Evolutionary conservation across 345 rosid genomes (phyloP).

Genomic region (Eucalyptus regnans): DNA sequence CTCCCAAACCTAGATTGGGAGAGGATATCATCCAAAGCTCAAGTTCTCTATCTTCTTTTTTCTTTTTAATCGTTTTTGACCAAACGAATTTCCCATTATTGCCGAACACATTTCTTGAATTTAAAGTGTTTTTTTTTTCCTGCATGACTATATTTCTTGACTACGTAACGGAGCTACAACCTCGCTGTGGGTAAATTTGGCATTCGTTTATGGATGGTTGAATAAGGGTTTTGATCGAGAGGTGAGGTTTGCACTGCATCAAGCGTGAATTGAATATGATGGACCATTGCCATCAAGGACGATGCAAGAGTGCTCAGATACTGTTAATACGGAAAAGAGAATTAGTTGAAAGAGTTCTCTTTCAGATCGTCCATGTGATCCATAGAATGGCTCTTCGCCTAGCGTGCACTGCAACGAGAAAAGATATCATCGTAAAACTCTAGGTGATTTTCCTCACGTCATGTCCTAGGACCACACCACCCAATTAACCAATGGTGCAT

Average conservation of each 20-base stretch:
- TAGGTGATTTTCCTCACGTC: neutral
- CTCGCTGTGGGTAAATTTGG: neutral
- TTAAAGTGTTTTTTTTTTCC: neutral
- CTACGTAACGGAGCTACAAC: neutral
- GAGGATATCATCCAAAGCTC: neutral
- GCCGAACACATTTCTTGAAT: neutral
- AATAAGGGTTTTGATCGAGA: neutral
- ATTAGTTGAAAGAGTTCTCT: too few species aligned
- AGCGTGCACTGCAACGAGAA: neutral
- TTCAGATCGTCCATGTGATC: too few species aligned
- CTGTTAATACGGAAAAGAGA: too few species aligned
- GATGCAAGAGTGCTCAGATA: neutral
- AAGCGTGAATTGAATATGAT: neutral
- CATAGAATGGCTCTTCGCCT: too few species aligned
- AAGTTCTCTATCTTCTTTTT: neutral
- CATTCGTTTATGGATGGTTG: neutral
- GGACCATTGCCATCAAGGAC: neutral
- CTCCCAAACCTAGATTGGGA: fast-evolving
- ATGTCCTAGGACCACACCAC: neutral
- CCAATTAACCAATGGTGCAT: neutral
- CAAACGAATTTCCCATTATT: neutral
- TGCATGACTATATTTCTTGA: neutral
- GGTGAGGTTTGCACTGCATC: neutral
- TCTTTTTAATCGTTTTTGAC: neutral
- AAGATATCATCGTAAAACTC: neutral